A percentile compares a stretch with the other conserved stretches of the same genome.
These are phyloP conservation scores for Cinchona pubescens DNA, from an alignment of 257 asterid species.

Conservation along the genomic window DNA sequence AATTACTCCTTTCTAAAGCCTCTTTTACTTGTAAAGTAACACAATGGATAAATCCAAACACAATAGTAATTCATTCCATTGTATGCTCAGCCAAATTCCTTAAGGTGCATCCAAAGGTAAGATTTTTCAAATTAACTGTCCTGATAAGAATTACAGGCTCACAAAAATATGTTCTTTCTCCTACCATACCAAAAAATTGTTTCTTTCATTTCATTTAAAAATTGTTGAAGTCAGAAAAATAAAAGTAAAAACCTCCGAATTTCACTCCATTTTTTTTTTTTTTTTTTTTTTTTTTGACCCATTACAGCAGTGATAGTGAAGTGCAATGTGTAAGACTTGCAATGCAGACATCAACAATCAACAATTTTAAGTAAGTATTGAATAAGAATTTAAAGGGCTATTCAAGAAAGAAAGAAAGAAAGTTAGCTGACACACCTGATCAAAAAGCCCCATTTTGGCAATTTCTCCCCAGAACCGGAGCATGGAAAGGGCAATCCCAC, in stretches of 20 bases:
- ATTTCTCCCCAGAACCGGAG: constrained; percentile 44
- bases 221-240: too few species aligned
- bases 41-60: background rate
- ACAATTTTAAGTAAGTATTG: background rate
- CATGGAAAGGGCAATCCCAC: constrained; percentile 30
- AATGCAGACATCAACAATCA: background rate
- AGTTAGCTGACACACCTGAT: constrained; percentile 28
- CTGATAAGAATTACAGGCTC: background rate
- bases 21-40: too few species aligned
- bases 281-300: too few species aligned
- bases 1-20: background rate
- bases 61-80: background rate
- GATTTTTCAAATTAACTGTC: background rate
- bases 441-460: constrained; percentile 36
- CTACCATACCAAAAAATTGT: too few species aligned
- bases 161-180: background rate
- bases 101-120: background rate
- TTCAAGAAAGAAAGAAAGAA: background rate
- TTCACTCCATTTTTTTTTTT: too few species aligned
- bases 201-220: background rate
- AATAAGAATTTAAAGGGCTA: background rate
- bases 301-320: background rate
- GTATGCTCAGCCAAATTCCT: background rate
- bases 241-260: background rate
- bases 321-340: too few species aligned